Evolutionary conservation across 257 asterid genomes (phyloP).

Genomic region (Solanum rostratum): DNA sequence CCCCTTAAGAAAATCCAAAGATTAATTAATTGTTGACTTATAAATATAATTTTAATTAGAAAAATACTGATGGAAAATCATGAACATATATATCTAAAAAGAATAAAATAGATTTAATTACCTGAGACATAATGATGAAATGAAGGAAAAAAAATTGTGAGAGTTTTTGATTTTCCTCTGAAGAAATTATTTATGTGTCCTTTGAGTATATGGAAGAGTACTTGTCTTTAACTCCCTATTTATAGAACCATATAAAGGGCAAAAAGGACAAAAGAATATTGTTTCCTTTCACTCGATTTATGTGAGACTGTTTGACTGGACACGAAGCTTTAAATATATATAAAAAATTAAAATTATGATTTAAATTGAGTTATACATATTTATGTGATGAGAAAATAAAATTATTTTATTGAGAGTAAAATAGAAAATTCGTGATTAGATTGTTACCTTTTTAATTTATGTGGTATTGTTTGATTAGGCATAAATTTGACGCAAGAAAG

Average conservation of each 20-base stretch:
- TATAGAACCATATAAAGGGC: not conserved
- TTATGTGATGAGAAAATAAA: no score
- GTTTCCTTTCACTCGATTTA: not conserved
- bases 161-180: not conserved
- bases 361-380: no score
- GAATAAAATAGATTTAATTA: not conserved
- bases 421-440: no score
- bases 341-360: no score
- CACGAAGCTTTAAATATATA: no score
- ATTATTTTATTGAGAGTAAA: no score
- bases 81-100: not conserved
- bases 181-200: not conserved
- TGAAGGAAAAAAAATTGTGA: accelerated
- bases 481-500: no score
- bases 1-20: not conserved
- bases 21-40: not conserved
- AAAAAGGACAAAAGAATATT: not conserved
- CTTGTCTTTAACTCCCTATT: not conserved
- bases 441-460: no score
- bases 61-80: not conserved
- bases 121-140: not conserved
- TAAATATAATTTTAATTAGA: not conserved
- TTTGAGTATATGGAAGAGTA: not conserved
- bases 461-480: no score
- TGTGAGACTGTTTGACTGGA: not conserved